These are phyloP conservation scores for Lagenidium giganteum DNA, from an alignment of 352 stramenopile genomes.

Conservation along the genomic window DNA sequence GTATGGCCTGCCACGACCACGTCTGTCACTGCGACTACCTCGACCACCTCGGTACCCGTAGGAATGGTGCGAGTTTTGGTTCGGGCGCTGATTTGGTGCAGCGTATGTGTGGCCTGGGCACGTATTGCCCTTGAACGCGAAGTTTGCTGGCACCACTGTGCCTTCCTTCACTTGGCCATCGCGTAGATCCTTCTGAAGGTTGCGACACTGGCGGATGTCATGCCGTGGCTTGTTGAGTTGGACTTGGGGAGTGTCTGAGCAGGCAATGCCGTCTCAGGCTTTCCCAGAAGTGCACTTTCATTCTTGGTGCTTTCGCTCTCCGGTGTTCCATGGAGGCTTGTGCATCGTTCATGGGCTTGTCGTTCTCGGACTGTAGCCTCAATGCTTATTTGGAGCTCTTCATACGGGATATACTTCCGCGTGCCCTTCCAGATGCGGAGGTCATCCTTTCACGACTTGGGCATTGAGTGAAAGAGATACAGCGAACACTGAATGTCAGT, in stretches of 20 bases:
- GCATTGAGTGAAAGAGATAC: not conserved
- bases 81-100: too few species aligned
- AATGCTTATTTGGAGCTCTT: too few species aligned
- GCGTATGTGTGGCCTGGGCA: too few species aligned
- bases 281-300: not conserved
- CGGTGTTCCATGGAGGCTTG: not conserved
- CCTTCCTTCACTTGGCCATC: not conserved
- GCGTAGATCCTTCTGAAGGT: not conserved
- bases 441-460: not conserved
- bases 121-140: too few species aligned
- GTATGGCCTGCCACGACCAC: too few species aligned
- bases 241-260: not conserved
- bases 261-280: not conserved
- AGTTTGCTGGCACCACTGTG: not conserved
- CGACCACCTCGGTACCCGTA: too few species aligned
- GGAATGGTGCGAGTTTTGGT: too few species aligned
- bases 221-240: not conserved
- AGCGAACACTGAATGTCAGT: not conserved
- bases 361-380: not conserved
- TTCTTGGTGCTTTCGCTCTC: not conserved
- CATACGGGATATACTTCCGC: constrained; percentile 2
- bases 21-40: too few species aligned
- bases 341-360: not conserved
- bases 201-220: not conserved
- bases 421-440: constrained; percentile 1